Base-by-base conservation (phyloP, 2,329 filamentous ascomycete species). In the Colletotrichum orbiculare region DNA sequence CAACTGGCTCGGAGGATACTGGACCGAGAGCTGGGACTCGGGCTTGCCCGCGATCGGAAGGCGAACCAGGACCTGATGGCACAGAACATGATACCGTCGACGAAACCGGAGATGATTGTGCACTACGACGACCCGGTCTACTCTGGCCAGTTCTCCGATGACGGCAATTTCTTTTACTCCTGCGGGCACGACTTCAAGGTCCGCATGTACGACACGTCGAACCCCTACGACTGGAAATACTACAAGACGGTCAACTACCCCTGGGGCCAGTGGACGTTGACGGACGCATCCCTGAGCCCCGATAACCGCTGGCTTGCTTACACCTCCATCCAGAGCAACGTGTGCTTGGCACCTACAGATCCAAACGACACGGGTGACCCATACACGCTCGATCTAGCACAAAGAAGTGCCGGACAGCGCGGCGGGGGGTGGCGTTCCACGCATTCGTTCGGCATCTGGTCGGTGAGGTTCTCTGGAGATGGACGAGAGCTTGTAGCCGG, bases 101-200 rank as follows among this genome's bases (percentile, higher is more conserved):
- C 89, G 0, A 86, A 86, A 33, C 90, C 93, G 1, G 95, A 98
- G 73, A 91, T 92, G 72, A 92, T 97, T 67, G 90, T 98, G 67
- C 92, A 97, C 72, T 96, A 94, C 74, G 88, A 94, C 60, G 86
- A 90, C 6, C 89, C 93, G 45, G 94, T 96, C 57, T 98, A 98
- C 74, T 97, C 93, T 3, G 96, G 96, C 1, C 95, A 98, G 74
- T 99, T 98, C 75, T 97, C 93, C 0, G 92, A 96, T 69, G 96
- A 99, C 71, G 96, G 96, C 34, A 97, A 97, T 77, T 98, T 98
- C 81, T 98, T 97, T 81, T 98, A 95, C 75, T 90, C 91, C 6
- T 96, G 92, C 73, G 91, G 91, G 9, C 93, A 97, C 77, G 94
- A 98, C 77, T 97, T 97, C 80, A 91, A 89, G 70, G 94, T 99